Conservation (phyloP, 1,139 yeast genomes). For the Taphrina confusa region DNA sequence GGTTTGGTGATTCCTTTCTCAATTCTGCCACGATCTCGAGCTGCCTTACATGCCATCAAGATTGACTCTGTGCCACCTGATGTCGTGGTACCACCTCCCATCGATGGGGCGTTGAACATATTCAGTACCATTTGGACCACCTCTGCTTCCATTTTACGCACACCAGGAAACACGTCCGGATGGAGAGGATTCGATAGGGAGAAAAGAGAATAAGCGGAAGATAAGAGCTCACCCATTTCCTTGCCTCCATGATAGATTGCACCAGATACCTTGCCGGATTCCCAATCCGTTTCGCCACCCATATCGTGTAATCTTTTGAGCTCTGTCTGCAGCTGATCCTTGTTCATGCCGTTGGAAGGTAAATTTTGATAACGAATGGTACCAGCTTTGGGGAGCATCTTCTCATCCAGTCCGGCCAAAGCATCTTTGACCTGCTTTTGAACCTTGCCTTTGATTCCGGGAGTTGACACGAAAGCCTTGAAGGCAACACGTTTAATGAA, state of each 20-base stretch:
- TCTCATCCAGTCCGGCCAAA: slow-evolving; percentile 55
- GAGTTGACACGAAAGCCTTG: slow-evolving; percentile 44
- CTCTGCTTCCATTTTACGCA: slow-evolving; percentile 94
- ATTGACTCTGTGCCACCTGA: slow-evolving; percentile 98
- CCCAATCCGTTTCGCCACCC: slow-evolving; percentile 23
- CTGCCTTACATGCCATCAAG: slow-evolving; percentile 80
- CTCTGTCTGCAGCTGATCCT: slow-evolving; percentile 47
- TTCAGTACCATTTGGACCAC: slow-evolving; percentile 87
- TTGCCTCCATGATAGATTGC: slow-evolving; percentile 96
- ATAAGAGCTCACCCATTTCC: slow-evolving; percentile 68
- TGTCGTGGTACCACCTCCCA: slow-evolving; percentile 76
- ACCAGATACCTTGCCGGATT: slow-evolving; percentile 81
- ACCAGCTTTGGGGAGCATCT: slow-evolving; percentile 41
- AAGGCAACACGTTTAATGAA: slow-evolving; percentile 18
- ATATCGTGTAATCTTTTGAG: slow-evolving; percentile 20
- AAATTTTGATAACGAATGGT: slow-evolving; percentile 55
- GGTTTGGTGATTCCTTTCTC: slow-evolving; percentile 67
- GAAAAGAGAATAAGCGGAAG: slow-evolving; percentile 71
- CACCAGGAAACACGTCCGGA: slow-evolving; percentile 96
- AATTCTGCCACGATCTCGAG: slow-evolving; percentile 66
- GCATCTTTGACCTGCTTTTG: slow-evolving; percentile 60
- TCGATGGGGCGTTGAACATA: slow-evolving; percentile 69
- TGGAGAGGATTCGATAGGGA: slow-evolving; percentile 92
- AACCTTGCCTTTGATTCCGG: slow-evolving; percentile 59
- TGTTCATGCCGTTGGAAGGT: slow-evolving; percentile 60